Percentiles rank a stretch among this genome's conserved stretches.
phyloP scores from a whole-genome alignment of 768 basidiomycete species.

The Suillus alpinus region DNA sequence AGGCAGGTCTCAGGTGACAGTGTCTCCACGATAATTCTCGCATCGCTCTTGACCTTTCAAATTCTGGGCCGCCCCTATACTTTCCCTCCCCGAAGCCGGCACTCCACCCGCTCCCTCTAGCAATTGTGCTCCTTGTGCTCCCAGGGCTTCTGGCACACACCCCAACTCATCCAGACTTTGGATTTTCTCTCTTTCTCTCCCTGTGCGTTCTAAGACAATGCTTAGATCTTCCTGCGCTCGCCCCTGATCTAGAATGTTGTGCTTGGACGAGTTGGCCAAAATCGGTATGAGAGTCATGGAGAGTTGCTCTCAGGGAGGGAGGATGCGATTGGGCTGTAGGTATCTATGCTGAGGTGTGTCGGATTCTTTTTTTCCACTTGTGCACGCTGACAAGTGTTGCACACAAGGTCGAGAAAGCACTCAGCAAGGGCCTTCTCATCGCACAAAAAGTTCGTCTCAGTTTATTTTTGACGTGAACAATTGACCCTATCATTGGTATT shows the following conservation, averaged over 20 bases:
- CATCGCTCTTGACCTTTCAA: too few species aligned
- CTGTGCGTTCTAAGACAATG: slow-evolving; percentile 55
- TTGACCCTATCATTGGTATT: slow-evolving; percentile 4
- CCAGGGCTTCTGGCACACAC: slow-evolving; percentile 63
- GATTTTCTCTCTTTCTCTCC: slow-evolving; percentile 54
- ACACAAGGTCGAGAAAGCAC: slow-evolving; percentile 1
- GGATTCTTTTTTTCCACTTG: slow-evolving; percentile 5
- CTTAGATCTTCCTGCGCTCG: slow-evolving; percentile 46
- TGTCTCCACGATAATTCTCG: too few species aligned
- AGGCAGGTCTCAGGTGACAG: too few species aligned
- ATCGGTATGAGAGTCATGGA: slow-evolving; percentile 44
- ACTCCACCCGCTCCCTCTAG: slow-evolving; percentile 37
- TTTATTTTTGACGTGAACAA: neutral
- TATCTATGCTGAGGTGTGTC: neutral
- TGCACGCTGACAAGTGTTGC: neutral
- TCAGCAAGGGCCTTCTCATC: slow-evolving; percentile 1
- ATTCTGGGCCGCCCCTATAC: too few species aligned
- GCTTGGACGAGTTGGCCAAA: slow-evolving; percentile 69
- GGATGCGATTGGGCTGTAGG: neutral
- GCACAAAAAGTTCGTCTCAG: slow-evolving; percentile 28
- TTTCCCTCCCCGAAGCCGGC: neutral
- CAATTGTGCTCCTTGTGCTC: slow-evolving; percentile 58
- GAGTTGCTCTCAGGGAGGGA: neutral
- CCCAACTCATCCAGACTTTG: slow-evolving; percentile 56
- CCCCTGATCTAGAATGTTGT: slow-evolving; percentile 61